A percentile compares a stretch with the other conserved stretches of the same genome.
These are phyloP conservation scores for Mortierella sp. DNA, from an alignment of 371 early-diverging fungal genomes.

Conservation along the genomic window DNA sequence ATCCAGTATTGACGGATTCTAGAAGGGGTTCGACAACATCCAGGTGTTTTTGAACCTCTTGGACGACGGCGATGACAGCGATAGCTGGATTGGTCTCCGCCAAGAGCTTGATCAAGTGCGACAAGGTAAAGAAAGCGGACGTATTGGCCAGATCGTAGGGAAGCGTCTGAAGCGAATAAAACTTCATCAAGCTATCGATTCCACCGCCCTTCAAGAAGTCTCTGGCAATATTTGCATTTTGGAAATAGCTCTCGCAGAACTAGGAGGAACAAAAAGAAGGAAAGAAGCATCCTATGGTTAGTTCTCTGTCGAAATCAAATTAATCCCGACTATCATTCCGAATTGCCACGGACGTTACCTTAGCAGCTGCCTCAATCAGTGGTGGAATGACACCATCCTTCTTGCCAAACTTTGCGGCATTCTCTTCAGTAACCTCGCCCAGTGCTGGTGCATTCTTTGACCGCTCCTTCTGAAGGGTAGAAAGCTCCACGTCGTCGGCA, in stretches of 20 bases:
- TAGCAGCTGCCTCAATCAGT: slow-evolving; percentile 64
- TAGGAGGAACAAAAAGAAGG: slow-evolving; percentile 31
- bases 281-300: neutral
- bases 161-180: slow-evolving; percentile 75
- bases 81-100: slow-evolving; percentile 73
- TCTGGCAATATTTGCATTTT: slow-evolving; percentile 78
- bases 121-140: slow-evolving; percentile 74
- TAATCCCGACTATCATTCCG: neutral
- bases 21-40: slow-evolving; percentile 49
- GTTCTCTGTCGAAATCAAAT: neutral
- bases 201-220: slow-evolving; percentile 82
- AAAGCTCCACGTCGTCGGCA: slow-evolving; percentile 62
- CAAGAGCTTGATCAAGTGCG: slow-evolving; percentile 80
- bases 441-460: slow-evolving; percentile 34
- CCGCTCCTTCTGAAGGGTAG: slow-evolving; percentile 48
- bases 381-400: slow-evolving; percentile 65
- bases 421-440: slow-evolving; percentile 50
- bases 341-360: slow-evolving; percentile 57
- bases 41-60: slow-evolving; percentile 63
- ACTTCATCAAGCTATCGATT: slow-evolving; percentile 70
- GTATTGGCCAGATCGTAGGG: slow-evolving; percentile 85
- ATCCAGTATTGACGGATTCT: slow-evolving; percentile 26
- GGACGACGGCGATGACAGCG: slow-evolving; percentile 59
- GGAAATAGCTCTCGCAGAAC: slow-evolving; percentile 91
- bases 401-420: slow-evolving; percentile 65